Evolutionary conservation across 768 basidiomycete genomes (phyloP).

Genomic region (Phanerodontia chrysosporium): DNA sequence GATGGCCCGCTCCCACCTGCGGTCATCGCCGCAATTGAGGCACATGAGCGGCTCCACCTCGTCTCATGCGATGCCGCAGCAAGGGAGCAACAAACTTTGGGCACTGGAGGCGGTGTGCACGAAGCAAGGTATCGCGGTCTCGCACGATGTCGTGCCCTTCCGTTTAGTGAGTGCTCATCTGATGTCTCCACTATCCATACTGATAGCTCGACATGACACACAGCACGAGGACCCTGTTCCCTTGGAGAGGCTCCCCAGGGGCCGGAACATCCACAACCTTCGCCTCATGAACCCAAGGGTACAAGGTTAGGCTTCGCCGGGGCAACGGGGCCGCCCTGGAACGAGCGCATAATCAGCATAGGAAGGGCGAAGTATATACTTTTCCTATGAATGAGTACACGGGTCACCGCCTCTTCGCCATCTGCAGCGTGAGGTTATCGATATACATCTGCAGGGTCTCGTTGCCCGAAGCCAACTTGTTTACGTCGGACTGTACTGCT

Average conservation of each 20-base stretch:
- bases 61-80: slow-evolving; percentile 33
- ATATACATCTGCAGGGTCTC: slow-evolving; percentile 86
- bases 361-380: too few relatives aligned
- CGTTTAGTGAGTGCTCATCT: slow-evolving; percentile 30
- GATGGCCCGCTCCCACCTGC: slow-evolving; percentile 22
- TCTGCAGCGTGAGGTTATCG: slow-evolving; percentile 83
- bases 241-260: slow-evolving; percentile 31
- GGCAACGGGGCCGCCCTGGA: too few relatives aligned
- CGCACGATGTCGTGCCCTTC: slow-evolving; percentile 25
- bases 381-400: too few relatives aligned
- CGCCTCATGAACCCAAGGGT: slow-evolving; percentile 25
- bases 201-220: neutral
- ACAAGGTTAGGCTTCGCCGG: neutral
- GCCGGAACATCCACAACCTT: slow-evolving; percentile 34
- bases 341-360: too few relatives aligned
- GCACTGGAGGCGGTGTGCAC: slow-evolving; percentile 26
- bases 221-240: slow-evolving; percentile 36
- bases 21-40: slow-evolving; percentile 29
- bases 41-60: slow-evolving; percentile 31
- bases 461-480: slow-evolving; percentile 75
- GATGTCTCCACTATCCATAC: neutral
- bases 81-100: slow-evolving; percentile 19
- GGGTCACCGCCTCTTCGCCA: slow-evolving; percentile 71
- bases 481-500: slow-evolving; percentile 70
- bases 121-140: slow-evolving; percentile 26